phyloP scores from a whole-genome alignment of 495 filamentous ascomycete genomes.

The Penicillium nucicola region DNA sequence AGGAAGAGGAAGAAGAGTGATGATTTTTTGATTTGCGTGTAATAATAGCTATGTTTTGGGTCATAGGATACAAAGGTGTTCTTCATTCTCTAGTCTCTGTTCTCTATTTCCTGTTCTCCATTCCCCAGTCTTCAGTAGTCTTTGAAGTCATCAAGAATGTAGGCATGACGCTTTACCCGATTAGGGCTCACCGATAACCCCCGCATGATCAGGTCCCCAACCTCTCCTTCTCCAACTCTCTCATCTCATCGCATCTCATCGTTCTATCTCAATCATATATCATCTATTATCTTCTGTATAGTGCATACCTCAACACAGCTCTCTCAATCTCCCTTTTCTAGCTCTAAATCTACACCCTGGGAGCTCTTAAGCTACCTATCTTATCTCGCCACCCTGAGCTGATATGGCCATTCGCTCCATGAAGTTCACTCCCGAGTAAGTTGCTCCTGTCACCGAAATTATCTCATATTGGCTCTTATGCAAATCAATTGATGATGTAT shows the following conservation, averaged over 20 bases:
- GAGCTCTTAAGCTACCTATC: constrained; percentile 9
- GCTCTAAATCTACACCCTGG: neutral
- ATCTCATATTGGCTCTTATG: neutral
- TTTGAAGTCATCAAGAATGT: neutral
- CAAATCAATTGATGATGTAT: neutral
- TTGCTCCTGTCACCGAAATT: neutral
- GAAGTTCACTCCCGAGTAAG: constrained; percentile 70
- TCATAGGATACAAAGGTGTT: constrained; percentile 12
- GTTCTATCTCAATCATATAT: neutral
- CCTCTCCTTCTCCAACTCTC: constrained; percentile 11
- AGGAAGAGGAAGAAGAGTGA: constrained; percentile 68
- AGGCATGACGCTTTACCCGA: constrained; percentile 1
- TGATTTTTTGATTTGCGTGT: constrained; percentile 23
- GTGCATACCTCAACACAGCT: neutral
- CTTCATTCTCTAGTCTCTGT: constrained; percentile 2
- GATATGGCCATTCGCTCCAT: constrained; percentile 64
- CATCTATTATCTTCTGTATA: neutral
- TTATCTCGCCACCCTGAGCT: constrained; percentile 13
- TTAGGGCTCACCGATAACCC: neutral
- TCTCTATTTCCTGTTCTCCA: neutral
- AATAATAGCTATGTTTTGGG: constrained; percentile 16
- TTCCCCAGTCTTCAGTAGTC: neutral
- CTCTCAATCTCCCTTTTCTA: neutral
- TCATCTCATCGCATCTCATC: neutral
- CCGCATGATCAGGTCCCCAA: constrained; percentile 19